Conservation (phyloP, 2,329 filamentous ascomycete species). For the Trichoderma polysporum region DNA sequence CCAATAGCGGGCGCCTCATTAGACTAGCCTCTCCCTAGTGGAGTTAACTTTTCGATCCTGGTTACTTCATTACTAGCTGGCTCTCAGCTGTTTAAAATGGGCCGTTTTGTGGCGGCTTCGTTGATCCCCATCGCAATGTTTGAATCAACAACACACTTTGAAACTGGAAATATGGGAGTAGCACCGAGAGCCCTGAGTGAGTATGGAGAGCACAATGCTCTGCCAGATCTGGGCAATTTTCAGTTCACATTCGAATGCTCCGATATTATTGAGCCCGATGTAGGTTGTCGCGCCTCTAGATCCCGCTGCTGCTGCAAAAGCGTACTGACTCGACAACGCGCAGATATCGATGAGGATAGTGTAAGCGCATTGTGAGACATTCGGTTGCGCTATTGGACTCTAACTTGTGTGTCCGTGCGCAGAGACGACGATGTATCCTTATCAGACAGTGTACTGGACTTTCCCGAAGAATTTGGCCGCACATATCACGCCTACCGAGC, state of each 20-base stretch:
- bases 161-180: not conserved
- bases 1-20: not conserved
- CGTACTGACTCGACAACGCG: not conserved
- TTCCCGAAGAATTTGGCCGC: conserved; percentile 40
- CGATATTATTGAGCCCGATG: conserved; percentile 36
- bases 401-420: not conserved
- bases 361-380: not conserved
- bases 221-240: conserved; percentile 23
- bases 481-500: conserved; percentile 21
- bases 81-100: conserved; percentile 9
- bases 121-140: not conserved
- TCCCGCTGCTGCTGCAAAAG: not conserved
- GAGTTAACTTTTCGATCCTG: conserved; percentile 1
- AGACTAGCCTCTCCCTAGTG: not conserved
- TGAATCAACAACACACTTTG: not conserved
- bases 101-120: not conserved
- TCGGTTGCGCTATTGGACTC: not conserved
- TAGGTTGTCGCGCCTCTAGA: conserved; percentile 26
- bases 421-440: conserved; percentile 30
- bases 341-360: not conserved
- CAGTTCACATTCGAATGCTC: conserved; percentile 37
- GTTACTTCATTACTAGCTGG: not conserved
- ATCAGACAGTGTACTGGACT: conserved; percentile 42
- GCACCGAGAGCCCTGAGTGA: not conserved
- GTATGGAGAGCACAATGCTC: not conserved